phyloP scores from a whole-genome alignment of 257 asterid genomes.

The Sherardia arvensis region DNA sequence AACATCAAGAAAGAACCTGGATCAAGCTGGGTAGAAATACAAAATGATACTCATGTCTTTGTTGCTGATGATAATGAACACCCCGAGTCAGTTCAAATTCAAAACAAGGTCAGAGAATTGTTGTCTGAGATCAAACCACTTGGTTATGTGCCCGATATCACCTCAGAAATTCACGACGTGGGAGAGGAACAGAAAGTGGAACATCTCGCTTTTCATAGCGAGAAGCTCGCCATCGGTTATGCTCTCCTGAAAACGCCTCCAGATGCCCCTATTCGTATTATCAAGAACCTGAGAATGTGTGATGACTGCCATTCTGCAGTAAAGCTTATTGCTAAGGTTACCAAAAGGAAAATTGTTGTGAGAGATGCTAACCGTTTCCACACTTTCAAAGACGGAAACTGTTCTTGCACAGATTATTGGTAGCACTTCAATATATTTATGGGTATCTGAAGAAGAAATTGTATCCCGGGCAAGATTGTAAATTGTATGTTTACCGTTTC shows the following conservation, averaged over 20 bases:
- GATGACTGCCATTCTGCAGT: constrained; percentile 83
- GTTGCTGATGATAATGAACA: constrained; percentile 54
- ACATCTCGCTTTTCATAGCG: constrained; percentile 63
- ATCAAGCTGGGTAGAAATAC: constrained; percentile 81
- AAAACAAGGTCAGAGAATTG: constrained; percentile 41
- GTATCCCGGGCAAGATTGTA: too few relatives aligned
- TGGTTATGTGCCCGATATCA: constrained; percentile 54
- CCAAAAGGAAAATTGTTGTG: constrained; percentile 47
- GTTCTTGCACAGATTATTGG: constrained; percentile 86
- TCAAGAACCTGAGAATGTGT: constrained; percentile 74
- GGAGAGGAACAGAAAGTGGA: constrained; percentile 76
- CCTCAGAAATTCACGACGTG: constrained; percentile 61
- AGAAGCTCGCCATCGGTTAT: constrained; percentile 80
- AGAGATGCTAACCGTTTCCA: constrained; percentile 76
- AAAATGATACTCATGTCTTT: constrained; percentile 53
- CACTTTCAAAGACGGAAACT: constrained; percentile 43
- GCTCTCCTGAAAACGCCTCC: constrained; percentile 70
- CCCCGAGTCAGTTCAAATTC: constrained; percentile 45
- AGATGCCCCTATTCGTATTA: constrained; percentile 53
- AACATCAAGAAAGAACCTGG: constrained; percentile 88
- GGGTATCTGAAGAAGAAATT: not conserved
- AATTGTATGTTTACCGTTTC: not conserved
- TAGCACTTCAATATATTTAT: constrained; percentile 13
- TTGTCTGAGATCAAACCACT: constrained; percentile 45
- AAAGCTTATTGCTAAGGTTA: constrained; percentile 49